phyloP scores from a whole-genome alignment of 352 stramenopile species.

The Phytopythium helicoides region DNA sequence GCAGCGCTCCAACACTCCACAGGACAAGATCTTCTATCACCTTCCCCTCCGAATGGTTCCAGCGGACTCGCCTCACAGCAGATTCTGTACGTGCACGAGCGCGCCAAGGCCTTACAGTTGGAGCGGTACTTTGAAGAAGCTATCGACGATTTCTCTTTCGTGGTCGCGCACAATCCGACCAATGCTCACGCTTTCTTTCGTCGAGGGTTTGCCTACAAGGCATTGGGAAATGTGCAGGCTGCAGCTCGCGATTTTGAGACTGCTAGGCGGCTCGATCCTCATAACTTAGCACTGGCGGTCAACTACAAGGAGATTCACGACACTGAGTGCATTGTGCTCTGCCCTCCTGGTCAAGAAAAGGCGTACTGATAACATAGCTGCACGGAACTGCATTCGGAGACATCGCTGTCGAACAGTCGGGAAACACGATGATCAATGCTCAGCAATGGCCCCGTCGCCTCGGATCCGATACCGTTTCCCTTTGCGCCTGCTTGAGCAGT shows the following conservation, averaged over 20 bases:
- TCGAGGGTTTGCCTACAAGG: constrained; percentile 70
- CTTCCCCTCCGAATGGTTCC: neutral
- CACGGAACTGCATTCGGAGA: neutral
- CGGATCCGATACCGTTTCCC: too few species aligned
- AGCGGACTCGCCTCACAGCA: neutral
- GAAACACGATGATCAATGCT: too few species aligned
- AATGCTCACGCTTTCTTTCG: constrained; percentile 85
- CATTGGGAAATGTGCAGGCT: constrained; percentile 47
- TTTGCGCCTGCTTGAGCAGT: too few species aligned
- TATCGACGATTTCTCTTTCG: constrained; percentile 69
- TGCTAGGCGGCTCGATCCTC: constrained; percentile 59
- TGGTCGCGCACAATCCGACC: constrained; percentile 66
- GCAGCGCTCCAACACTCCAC: constrained; percentile 27
- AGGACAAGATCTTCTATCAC: neutral
- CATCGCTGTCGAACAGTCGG: too few species aligned
- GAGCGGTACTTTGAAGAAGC: constrained; percentile 66
- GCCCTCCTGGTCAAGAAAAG: constrained; percentile 60
- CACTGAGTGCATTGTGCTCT: constrained; percentile 72
- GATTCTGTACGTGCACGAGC: constrained; percentile 65
- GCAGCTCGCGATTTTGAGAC: constrained; percentile 72
- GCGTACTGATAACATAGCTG: too few species aligned
- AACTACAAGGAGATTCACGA: constrained; percentile 79
- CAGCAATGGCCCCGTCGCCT: too few species aligned
- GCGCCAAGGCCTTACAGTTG: constrained; percentile 76
- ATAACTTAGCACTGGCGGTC: constrained; percentile 65